Conservation (phyloP, 192 early-diverging fungal genomes). For the Kickxella alabastrina region DNA sequence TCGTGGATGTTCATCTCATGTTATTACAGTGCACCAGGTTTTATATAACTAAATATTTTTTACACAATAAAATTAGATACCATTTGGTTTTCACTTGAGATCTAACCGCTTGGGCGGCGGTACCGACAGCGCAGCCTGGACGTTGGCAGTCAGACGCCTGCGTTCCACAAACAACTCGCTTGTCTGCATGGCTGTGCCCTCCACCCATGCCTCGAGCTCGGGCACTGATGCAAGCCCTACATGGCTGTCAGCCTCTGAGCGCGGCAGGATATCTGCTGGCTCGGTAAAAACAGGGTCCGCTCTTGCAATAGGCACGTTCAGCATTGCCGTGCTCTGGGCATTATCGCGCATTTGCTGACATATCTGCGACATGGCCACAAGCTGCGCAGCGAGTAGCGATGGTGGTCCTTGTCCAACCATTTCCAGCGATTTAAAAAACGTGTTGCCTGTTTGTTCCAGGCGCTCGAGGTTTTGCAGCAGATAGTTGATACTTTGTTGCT, state of each 20-base stretch:
- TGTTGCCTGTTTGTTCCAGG: slow-evolving; percentile 32
- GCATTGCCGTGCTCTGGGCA: slow-evolving; percentile 12
- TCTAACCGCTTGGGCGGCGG: slow-evolving; percentile 21
- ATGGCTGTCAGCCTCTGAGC: slow-evolving; percentile 4
- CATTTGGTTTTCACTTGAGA: neutral
- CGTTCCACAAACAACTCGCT: slow-evolving; percentile 39
- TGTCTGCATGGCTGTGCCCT: slow-evolving; percentile 24
- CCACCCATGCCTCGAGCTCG: slow-evolving; percentile 28
- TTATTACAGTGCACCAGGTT: neutral
- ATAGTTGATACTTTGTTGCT: slow-evolving; percentile 17
- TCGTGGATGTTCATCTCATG: no score
- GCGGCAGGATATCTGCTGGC: slow-evolving; percentile 7
- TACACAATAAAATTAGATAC: neutral
- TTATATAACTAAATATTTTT: neutral
- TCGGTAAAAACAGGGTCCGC: slow-evolving; percentile 11
- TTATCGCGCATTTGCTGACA: slow-evolving; percentile 43
- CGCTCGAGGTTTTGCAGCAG: slow-evolving; percentile 36
- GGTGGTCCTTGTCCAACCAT: slow-evolving; percentile 49
- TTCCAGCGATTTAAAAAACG: slow-evolving; percentile 43
- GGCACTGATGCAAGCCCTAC: neutral
- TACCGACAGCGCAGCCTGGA: slow-evolving; percentile 38
- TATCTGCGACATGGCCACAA: slow-evolving; percentile 40
- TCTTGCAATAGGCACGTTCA: slow-evolving; percentile 25
- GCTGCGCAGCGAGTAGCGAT: slow-evolving; percentile 47
- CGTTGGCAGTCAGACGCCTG: slow-evolving; percentile 36